Base-by-base conservation (phyloP, 805 yeast species). In the Kazachstania viticola region DNA sequence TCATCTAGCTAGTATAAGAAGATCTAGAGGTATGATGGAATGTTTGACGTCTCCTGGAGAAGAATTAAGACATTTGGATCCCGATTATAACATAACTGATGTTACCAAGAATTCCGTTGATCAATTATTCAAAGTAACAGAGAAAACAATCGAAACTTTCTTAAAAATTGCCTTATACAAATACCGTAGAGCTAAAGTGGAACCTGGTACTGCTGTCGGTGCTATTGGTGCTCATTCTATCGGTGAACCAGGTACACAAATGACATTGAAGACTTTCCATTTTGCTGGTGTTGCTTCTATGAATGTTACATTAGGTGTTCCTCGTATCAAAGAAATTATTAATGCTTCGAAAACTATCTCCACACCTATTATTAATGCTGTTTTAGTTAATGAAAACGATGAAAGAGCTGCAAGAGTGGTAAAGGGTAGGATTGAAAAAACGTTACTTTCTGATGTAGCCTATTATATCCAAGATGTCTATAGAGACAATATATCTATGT, bases 271-370 rank as follows among this genome's bases (percentile, higher is more conserved):
- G 55, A 80, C 93, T 37, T 88, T 88, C 83, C 98, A 91, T 68
- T 91, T 91, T 69, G 98, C 98, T 49, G 98, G 98, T 69, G 98
- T 91, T 36, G 97, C 98, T 22, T 81, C 95, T 29, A 91, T 88
- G 96, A 91, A 91, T 65, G 95, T 88, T 43, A 91, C 98, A 0
- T 71, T 91, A 45, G 98, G 98, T 73, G 98, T 91, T 32, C 98
- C 98, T 30, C 95, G 98, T 72, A 88, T 91, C 56, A 91, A 91
- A 62, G 98, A 91, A 66, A 91, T 91, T 56, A 91, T 91, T 56
- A 91, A 91, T 56, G 98, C 98, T 3, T 82, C 96, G 14, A 91
- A 91, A 56, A 73, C 75, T 14, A 91, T 91, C 46, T 83, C 95
- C 5, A 91, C 98, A 6, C 98, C 98, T 2, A 91, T 91, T 53